Evolutionary conservation across 352 stramenopile species (phyloP).

Genomic region (Globisporangium iwayamae): DNA sequence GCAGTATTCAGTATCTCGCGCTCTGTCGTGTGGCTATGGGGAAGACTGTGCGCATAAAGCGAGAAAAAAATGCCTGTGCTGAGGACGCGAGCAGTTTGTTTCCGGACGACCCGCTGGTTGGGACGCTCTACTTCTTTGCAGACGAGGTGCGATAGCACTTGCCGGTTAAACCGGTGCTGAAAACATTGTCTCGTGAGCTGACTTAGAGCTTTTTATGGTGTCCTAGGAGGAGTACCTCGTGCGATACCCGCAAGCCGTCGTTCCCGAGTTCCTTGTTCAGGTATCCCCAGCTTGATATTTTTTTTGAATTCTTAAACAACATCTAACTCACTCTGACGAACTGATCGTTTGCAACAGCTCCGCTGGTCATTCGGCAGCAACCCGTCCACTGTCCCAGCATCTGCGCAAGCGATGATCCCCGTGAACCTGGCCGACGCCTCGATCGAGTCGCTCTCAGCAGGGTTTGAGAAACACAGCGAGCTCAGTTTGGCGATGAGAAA

Average conservation of each 20-base stretch:
- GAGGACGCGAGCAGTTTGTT: constrained; percentile 18
- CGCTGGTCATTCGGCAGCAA: background rate
- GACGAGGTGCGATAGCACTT: constrained; percentile 23
- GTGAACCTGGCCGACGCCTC: constrained; percentile 7
- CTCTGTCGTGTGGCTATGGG: constrained; percentile 70
- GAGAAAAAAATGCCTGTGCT: background rate
- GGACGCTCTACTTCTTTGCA: constrained; percentile 37
- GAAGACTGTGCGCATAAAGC: constrained; percentile 33
- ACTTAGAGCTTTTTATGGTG: background rate
- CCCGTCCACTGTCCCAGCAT: background rate
- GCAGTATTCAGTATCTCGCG: constrained; percentile 42
- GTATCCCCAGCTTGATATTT: no score
- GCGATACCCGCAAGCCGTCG: constrained; percentile 47
- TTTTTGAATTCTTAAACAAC: no score
- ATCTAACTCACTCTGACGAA: background rate
- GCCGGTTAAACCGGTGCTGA: background rate
- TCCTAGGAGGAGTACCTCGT: constrained; percentile 69
- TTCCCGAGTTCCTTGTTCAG: constrained; percentile 76
- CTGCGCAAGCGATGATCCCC: background rate
- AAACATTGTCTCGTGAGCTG: background rate
- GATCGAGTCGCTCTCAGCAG: background rate
- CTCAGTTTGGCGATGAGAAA: background rate
- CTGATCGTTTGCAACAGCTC: background rate
- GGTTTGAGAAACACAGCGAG: constrained; percentile 5
- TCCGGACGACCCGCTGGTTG: constrained; percentile 27